Conservation (phyloP, 202 grass and related monocot species). For the Eragrostis tef region DNA sequence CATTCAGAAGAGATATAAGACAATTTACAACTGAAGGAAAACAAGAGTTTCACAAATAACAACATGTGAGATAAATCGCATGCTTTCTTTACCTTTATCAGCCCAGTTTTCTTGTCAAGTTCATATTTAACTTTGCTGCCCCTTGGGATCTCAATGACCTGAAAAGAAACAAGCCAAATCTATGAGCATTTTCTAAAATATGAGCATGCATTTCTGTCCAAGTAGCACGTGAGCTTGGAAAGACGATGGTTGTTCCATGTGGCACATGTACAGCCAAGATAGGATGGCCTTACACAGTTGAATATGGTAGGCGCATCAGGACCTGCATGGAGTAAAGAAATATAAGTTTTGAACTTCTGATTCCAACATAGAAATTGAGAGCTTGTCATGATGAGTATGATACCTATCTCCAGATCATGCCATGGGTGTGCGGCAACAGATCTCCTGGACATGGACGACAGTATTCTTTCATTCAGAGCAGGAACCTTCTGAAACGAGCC, state of each 20-base stretch:
- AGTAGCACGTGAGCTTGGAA: background rate
- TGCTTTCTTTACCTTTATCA: constrained; percentile 70
- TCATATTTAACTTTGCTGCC: constrained; percentile 98
- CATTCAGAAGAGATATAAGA: constrained; percentile 30
- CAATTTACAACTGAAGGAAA: background rate
- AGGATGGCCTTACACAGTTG: constrained; percentile 73
- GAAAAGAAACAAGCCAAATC: background rate
- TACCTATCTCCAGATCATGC: constrained; percentile 99
- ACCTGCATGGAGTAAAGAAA: constrained; percentile 52
- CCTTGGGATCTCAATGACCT: constrained; percentile 94
- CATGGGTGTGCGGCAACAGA: constrained; percentile 88
- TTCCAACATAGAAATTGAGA: background rate
- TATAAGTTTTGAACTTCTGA: constrained; percentile 27
- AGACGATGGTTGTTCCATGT: background rate
- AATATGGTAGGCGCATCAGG: constrained; percentile 85
- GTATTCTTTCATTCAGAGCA: constrained; percentile 81
- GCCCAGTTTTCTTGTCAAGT: constrained; percentile 96
- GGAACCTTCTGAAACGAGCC: constrained; percentile 41
- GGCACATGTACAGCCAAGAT: background rate
- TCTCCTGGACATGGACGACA: constrained; percentile 76
- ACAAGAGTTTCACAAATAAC: background rate
- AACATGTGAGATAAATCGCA: too few species aligned
- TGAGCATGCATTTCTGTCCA: background rate
- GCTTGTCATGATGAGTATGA: constrained; percentile 15
- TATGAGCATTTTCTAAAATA: constrained; percentile 27